phyloP scores from a whole-genome alignment of 305 asterid species.

The Fraxinus sp. region DNA sequence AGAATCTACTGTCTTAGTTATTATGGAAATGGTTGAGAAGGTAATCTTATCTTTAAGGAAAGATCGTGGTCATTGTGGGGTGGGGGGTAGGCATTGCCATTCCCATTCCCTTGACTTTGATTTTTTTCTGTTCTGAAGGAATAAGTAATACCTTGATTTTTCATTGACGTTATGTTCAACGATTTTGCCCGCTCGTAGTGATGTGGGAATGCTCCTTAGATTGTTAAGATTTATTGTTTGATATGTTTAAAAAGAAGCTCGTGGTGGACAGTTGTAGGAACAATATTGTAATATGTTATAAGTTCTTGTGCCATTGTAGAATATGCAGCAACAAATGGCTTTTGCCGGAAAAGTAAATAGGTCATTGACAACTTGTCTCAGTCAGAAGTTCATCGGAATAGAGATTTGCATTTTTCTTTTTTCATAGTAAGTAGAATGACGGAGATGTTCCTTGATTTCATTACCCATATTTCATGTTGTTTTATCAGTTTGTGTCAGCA shows the following conservation, averaged over 20 bases:
- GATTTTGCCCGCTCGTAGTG: background rate
- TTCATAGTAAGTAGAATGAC: background rate
- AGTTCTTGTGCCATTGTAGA: background rate
- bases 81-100: no score
- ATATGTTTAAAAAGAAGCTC: background rate
- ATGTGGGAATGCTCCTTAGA: background rate
- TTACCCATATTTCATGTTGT: background rate
- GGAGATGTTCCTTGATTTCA: background rate
- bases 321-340: background rate
- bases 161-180: background rate
- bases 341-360: no score
- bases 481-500: background rate
- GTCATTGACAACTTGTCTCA: background rate
- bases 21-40: constrained; percentile 81
- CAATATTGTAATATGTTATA: background rate
- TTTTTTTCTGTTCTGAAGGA: background rate
- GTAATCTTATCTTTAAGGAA: constrained; percentile 34
- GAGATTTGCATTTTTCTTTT: background rate
- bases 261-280: background rate
- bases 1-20: constrained; percentile 73
- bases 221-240: background rate
- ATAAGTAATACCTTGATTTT: background rate
- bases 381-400: background rate
- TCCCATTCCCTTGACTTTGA: no score
- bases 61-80: no score